Percentiles rank a stretch among this genome's conserved stretches.
phyloP scores from a whole-genome alignment of 2,329 filamentous ascomycete species.

The Ploettnerulaceae sp. region DNA sequence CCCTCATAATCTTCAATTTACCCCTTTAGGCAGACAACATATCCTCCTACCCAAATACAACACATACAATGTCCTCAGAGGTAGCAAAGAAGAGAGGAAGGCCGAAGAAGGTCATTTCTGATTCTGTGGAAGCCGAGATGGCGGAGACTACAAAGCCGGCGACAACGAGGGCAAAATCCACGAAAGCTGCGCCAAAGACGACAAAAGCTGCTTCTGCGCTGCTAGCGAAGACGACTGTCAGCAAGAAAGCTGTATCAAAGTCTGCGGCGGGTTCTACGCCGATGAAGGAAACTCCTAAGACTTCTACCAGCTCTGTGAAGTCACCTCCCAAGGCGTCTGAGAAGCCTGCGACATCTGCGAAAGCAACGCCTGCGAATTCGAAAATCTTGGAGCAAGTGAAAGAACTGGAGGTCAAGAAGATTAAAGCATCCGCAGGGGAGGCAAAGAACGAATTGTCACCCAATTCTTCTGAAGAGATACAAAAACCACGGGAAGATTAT shows the following conservation, averaged over 20 bases:
- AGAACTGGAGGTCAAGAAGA: not conserved
- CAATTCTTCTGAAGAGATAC: not conserved
- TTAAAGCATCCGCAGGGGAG: not conserved
- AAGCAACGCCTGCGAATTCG: not conserved
- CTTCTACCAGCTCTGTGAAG: not conserved
- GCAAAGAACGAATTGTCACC: not conserved
- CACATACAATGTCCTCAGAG: slow-evolving; percentile 25
- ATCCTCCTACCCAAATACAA: not conserved
- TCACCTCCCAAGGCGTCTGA: not conserved
- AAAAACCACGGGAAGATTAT: not conserved
- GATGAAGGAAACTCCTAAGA: not conserved
- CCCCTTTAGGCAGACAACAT: not conserved
- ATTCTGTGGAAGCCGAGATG: slow-evolving; percentile 21
- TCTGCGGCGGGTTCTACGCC: slow-evolving; percentile 2
- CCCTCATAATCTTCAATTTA: slow-evolving; percentile 6
- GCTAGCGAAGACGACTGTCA: slow-evolving; percentile 12
- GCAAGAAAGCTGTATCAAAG: slow-evolving; percentile 11
- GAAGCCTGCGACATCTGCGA: slow-evolving; percentile 2
- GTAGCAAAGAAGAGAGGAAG: slow-evolving; percentile 30
- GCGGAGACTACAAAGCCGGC: slow-evolving; percentile 16
- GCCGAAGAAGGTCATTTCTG: slow-evolving; percentile 30
- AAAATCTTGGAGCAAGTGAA: slow-evolving; percentile 7
- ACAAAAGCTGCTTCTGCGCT: slow-evolving; percentile 14
- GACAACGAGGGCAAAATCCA: slow-evolving; percentile 26
- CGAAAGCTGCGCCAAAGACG: slow-evolving; percentile 20